Evolutionary conservation across 257 asterid genomes (phyloP).

Genomic region (Solanum dulcamara): DNA sequence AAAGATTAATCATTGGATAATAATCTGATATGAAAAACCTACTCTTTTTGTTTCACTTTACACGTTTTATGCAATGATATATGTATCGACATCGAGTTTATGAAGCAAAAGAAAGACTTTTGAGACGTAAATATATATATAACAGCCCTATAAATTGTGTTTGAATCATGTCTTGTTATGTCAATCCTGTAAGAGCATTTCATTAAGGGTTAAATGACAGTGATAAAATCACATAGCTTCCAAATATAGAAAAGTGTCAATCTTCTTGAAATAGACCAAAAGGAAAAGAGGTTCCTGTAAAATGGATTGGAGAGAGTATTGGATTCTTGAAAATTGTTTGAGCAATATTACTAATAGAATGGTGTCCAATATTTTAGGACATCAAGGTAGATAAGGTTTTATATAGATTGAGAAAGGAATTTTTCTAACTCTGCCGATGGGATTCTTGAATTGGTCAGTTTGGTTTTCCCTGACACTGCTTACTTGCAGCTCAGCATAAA

Average conservation of each 20-base stretch:
- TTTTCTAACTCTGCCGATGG: not conserved
- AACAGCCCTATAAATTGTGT: not conserved
- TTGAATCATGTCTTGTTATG: not conserved
- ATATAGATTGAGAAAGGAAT: not conserved
- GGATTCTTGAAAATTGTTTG: not conserved
- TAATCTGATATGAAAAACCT: not conserved
- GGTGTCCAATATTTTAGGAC: not conserved
- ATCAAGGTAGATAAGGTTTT: not conserved
- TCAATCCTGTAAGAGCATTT: not conserved
- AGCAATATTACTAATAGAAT: not conserved
- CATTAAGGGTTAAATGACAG: not conserved
- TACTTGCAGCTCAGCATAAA: slow-evolving; percentile 76
- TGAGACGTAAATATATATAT: not conserved
- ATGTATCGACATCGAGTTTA: not conserved
- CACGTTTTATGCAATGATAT: not conserved
- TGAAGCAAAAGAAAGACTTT: not conserved
- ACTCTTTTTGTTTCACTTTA: not conserved
- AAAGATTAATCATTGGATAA: not conserved
- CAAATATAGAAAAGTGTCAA: not conserved
- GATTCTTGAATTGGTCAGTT: not conserved
- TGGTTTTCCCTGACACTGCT: not conserved
- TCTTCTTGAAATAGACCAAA: not conserved
- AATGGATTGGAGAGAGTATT: not conserved
- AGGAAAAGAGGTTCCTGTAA: not conserved
- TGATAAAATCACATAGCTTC: not conserved